Evolutionary conservation across 2,329 filamentous ascomycete species (phyloP).

Genomic region (Ceratocystis destructans): DNA sequence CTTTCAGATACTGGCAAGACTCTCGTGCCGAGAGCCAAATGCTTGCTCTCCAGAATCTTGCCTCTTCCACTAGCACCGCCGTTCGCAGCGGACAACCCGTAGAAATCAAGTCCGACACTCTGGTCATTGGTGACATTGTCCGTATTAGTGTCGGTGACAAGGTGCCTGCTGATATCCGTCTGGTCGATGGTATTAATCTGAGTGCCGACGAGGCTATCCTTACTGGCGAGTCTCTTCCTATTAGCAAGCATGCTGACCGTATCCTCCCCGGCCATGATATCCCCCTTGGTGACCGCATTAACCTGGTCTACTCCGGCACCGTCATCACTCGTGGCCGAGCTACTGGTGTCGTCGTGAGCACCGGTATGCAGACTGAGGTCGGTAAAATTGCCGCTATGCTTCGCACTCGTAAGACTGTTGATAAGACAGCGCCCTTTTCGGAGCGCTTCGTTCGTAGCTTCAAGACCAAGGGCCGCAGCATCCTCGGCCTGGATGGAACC

Average conservation of each 20-base stretch:
- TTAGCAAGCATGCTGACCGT: conserved; percentile 48
- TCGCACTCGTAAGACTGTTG: conserved; percentile 39
- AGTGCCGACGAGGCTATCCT: conserved; percentile 63
- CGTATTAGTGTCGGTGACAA: conserved; percentile 51
- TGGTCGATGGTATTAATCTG: conserved; percentile 55
- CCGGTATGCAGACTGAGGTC: conserved; percentile 62
- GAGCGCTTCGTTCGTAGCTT: conserved; percentile 34
- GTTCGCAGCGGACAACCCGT: conserved; percentile 39
- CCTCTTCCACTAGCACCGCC: conserved; percentile 46
- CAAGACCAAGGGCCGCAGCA: conserved; percentile 34
- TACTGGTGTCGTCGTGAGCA: conserved; percentile 53
- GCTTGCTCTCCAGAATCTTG: conserved; percentile 44
- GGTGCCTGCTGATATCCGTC: conserved; percentile 53
- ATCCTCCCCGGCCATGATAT: conserved; percentile 40
- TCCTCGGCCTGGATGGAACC: conserved; percentile 59
- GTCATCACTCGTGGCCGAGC: conserved; percentile 59
- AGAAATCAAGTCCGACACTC: conserved; percentile 39
- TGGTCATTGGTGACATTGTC: conserved; percentile 55
- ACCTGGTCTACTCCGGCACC: conserved; percentile 58
- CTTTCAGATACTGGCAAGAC: conserved; percentile 32
- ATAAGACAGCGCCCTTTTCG: conserved; percentile 26
- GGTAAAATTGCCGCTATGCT: conserved; percentile 62
- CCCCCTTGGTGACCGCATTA: conserved; percentile 54
- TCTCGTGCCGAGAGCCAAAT: conserved; percentile 49
- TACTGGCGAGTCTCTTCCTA: conserved; percentile 59